Evolutionary conservation across 106 monocot genomes (phyloP), one percentile per base, ranked within the genome.

Genomic region (Platanthera zijinensis): DNA sequence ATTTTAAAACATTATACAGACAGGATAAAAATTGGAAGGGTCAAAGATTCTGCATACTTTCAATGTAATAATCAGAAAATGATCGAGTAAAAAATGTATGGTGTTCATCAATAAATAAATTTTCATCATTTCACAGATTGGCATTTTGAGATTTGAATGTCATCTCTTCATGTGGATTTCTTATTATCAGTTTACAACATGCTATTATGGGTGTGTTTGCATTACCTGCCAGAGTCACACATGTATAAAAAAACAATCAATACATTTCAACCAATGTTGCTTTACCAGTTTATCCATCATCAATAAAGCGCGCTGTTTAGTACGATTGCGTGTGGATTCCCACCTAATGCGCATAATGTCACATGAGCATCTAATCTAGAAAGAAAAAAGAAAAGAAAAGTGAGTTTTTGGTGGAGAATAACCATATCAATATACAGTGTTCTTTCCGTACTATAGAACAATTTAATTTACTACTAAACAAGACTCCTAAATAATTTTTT

Each of bases 261-360:
- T 61, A 6, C 19, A 6, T 61, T 61, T 17, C 48, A 17, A 71
- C 11, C 45, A 71, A 46, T 15, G 7, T 48, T 4, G n/a, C 28
- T 71, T 71, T 85, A 97, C 97, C 86, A 99, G 71, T 69, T 92
- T 92, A 49, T 90, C 83, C 97, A 99, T 94, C 94, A 99, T 94
- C 56, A 99, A 63, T 48, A 94, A 83, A 76, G 97, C 89, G 52
- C 97, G 84, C 69, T 94, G 80, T 79, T 99, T 99, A 62, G 97
- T 99, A 45, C 85, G 97, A 81, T 81, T 81, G 68, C 97, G 97
- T 48, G 85, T 86, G 39, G 92, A 90, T 79, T 99, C 97, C 97
- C 97, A 99, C 68, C 89, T 84, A 67, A 90, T 78, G 30, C 97
- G 94, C 51, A 99, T 63, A 19, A 94, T 89, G 71, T 88, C 86